Conservation (phyloP, 2,329 filamentous ascomycete genomes). For the Fusarium temperatum region DNA sequence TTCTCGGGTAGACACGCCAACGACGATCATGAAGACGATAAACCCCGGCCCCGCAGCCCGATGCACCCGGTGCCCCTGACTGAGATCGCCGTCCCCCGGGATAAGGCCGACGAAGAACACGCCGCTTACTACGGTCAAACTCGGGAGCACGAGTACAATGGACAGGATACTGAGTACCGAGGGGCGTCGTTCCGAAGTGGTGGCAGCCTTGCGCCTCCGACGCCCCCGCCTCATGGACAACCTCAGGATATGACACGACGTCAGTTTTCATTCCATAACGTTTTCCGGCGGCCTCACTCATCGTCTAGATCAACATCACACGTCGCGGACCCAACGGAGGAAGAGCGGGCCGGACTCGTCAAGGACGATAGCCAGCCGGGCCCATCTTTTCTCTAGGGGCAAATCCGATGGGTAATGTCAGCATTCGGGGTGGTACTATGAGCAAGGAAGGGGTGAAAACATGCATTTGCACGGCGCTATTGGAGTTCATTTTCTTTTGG, state of each 20-base stretch:
- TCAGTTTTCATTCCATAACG: constrained; percentile 92
- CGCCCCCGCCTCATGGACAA: constrained; percentile 69
- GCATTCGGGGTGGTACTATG: background rate
- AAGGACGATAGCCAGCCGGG: constrained; percentile 58
- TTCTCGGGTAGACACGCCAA: constrained; percentile 45
- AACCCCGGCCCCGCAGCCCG: constrained; percentile 60
- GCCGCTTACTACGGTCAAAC: constrained; percentile 51
- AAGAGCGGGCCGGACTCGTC: constrained; percentile 85
- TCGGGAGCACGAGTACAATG: constrained; percentile 57
- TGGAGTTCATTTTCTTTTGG: constrained; percentile 29
- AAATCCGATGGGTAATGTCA: constrained; percentile 5
- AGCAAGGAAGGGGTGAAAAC: constrained; percentile 3
- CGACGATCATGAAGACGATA: constrained; percentile 52
- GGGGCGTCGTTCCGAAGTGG: constrained; percentile 56
- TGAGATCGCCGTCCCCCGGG: constrained; percentile 63
- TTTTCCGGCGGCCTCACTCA: constrained; percentile 65
- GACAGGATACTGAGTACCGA: constrained; percentile 58
- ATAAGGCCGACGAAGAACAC: constrained; percentile 56
- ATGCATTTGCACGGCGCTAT: constrained; percentile 39
- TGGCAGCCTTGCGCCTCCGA: constrained; percentile 63
- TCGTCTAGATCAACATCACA: constrained; percentile 40
- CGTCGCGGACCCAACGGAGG: constrained; percentile 70
- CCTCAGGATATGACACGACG: constrained; percentile 71
- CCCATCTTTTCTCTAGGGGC: constrained; percentile 32
- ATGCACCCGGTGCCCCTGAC: constrained; percentile 71